Base-by-base conservation (phyloP, 2,329 filamentous ascomycete genomes). In the Nigrospora osmanthi region DNA sequence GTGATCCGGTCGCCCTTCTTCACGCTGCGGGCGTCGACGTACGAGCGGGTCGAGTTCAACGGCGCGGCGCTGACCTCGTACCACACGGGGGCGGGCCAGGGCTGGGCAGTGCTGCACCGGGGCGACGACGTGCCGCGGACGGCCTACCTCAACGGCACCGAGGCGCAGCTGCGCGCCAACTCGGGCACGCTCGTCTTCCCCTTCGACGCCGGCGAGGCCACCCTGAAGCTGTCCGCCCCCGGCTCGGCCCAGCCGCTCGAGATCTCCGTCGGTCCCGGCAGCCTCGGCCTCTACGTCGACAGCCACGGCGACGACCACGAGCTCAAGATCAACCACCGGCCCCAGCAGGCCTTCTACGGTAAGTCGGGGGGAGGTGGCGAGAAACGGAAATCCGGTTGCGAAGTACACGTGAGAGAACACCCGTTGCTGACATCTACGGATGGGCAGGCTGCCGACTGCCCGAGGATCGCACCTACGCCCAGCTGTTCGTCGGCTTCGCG, bases 121-220 rank as follows among this genome's bases (percentile, higher is more conserved):
- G 37, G 37, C 11, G 34, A 14, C 14, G 37, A 12, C 14, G n/a
- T 14, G 15, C 37, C 37, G 11, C 37, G 37, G n/a, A 17, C 19
- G 17, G 37, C 37, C 37, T 39, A 39, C 37, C 37, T 39, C n/a
- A 39, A 39, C 37, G 37, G 37, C 37, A 39, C 37, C n/a, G n/a
- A 39, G 37, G 37, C 37, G 37, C 37, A 39, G 37, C 37, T 39
- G n/a, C n/a, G 19, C 9, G 15, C 37, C 37, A 28, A 39, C 15
- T 28, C 37, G 16, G 37, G 37, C 15, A 16, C 37, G 17, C 37
- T 39, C 37, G 14, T 39, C 37, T 39, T 39, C 37, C 37, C 37
- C 15, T 39, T 39, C 37, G 37, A 39, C 37, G 37, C n/a, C 17
- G 37, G 37, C 37, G 37, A 39, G 37, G 37, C 15, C n/a, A 13